Conservation (phyloP, 1,284 basidiomycete genomes). For the Chondrostereum purpureum region DNA sequence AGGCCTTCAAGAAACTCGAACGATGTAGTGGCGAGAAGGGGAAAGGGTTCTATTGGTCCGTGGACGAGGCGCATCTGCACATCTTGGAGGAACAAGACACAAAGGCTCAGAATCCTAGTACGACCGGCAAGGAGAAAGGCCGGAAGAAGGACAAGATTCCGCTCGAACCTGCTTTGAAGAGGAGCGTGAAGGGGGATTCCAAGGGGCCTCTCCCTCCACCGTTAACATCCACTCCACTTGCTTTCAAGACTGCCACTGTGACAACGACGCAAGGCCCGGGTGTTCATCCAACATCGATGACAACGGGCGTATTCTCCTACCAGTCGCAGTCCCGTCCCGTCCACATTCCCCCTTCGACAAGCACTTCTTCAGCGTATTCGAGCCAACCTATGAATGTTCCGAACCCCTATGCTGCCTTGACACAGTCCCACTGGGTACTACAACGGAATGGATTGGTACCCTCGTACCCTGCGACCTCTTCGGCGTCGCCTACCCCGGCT, state of each 20-base stretch:
- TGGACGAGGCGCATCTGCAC: conserved; percentile 69
- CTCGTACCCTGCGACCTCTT: conserved; percentile 6
- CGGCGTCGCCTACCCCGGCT: conserved; percentile 10
- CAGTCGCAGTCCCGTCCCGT: conserved; percentile 23
- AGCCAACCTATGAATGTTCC: conserved; percentile 21
- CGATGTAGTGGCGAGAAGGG: conserved; percentile 79
- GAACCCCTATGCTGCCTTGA: conserved; percentile 33
- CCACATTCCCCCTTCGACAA: conserved; percentile 18
- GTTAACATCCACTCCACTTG: conserved; percentile 53
- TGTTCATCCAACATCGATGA: conserved; percentile 9
- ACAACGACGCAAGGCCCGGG: conserved; percentile 1
- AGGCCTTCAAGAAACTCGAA: conserved; percentile 82
- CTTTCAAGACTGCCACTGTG: conserved; percentile 15
- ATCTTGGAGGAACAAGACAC: conserved; percentile 63
- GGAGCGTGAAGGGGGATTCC: conserved; percentile 54
- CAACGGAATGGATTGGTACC: conserved; percentile 1
- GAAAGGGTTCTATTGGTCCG: conserved; percentile 86
- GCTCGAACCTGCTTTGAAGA: conserved; percentile 56
- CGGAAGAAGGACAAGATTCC: conserved; percentile 38
- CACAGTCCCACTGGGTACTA: conserved; percentile 14
- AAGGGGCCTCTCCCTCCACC: conserved; percentile 58
- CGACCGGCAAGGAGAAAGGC: conserved; percentile 28
- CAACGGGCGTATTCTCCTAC: conserved; percentile 28
- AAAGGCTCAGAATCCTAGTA: conserved; percentile 36
- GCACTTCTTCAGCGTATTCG: conserved; percentile 32